These are phyloP conservation scores for Stephanodiscus triporus DNA, from an alignment of 108 stramenopile species.

Conservation along the genomic window DNA sequence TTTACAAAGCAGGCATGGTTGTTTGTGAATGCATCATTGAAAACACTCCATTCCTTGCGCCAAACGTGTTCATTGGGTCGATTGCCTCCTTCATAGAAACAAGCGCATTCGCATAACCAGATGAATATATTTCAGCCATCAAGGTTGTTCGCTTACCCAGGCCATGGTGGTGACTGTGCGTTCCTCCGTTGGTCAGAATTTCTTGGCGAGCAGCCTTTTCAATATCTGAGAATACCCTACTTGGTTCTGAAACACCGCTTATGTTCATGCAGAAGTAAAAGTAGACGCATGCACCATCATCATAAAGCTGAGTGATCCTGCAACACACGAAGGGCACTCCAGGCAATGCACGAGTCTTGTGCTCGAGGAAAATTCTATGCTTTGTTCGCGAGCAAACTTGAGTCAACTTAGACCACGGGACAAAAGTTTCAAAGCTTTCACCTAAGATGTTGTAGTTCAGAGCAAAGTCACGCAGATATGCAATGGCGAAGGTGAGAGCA, in stretches of 20 bases:
- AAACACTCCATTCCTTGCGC: conserved; percentile 77
- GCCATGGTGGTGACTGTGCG: conserved; percentile 95
- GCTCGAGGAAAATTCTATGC: conserved; percentile 68
- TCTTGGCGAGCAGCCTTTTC: conserved; percentile 86
- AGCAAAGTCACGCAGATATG: conserved; percentile 95
- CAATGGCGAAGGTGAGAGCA: conserved; percentile 93
- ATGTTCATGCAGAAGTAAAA: conserved; percentile 90
- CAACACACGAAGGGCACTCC: conserved; percentile 84
- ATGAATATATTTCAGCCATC: conserved; percentile 53
- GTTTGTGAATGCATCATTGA: conserved; percentile 18
- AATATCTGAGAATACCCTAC: conserved; percentile 66
- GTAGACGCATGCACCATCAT: conserved; percentile 93
- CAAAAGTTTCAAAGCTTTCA: conserved; percentile 95
- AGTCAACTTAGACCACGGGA: conserved; percentile 84
- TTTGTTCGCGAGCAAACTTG: conserved; percentile 66
- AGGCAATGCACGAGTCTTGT: conserved; percentile 65
- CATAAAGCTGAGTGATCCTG: conserved; percentile 95
- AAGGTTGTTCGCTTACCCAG: conserved; percentile 88
- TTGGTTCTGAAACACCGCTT: conserved; percentile 67
- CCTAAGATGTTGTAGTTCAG: conserved; percentile 85
- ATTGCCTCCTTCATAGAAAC: conserved; percentile 61
- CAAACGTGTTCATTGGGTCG: conserved; percentile 82
- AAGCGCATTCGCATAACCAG: conserved; percentile 45
- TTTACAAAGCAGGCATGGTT: no score
- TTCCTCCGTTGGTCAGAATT: conserved; percentile 87